phyloP scores from a whole-genome alignment of 2,329 filamentous ascomycete species.

The Monosporascus sp. region DNA sequence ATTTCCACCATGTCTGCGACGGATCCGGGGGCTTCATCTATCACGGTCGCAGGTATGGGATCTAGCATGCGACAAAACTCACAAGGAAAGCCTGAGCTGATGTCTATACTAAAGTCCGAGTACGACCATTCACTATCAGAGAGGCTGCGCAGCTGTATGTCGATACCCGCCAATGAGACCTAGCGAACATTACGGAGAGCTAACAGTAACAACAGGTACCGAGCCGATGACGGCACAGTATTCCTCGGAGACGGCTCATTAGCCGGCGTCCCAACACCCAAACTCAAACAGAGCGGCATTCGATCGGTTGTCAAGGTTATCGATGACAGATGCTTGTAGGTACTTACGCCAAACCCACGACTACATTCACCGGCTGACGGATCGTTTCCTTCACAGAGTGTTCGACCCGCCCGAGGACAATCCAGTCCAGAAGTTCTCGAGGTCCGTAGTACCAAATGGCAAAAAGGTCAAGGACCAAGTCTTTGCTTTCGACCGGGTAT shows the following conservation, averaged over 20 bases:
- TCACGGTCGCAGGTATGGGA: conserved; percentile 51
- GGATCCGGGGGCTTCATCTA: conserved; percentile 50
- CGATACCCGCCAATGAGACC: neutral
- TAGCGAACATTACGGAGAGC: neutral
- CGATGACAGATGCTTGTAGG: conserved; percentile 92
- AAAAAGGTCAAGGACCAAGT: conserved; percentile 97
- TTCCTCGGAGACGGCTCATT: conserved; percentile 97
- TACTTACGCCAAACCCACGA: conserved; percentile 11
- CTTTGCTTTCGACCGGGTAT: conserved; percentile 93
- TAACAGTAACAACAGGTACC: conserved; percentile 39
- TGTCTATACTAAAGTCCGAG: conserved; percentile 48
- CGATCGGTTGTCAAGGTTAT: conserved; percentile 92
- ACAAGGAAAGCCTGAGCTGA: conserved; percentile 19
- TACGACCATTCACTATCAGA: conserved; percentile 73
- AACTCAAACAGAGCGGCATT: conserved; percentile 79
- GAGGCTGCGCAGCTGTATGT: conserved; percentile 85
- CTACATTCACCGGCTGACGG: no score
- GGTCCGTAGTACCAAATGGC: conserved; percentile 73
- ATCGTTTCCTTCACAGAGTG: conserved; percentile 51
- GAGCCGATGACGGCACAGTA: conserved; percentile 75
- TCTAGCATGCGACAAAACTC: neutral
- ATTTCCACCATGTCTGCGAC: conserved; percentile 25
- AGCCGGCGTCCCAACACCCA: conserved; percentile 78
- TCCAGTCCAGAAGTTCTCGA: conserved; percentile 80
- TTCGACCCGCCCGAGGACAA: conserved; percentile 97